phyloP scores from a whole-genome alignment of 495 filamentous ascomycete species.

The Platismatia glauca region DNA sequence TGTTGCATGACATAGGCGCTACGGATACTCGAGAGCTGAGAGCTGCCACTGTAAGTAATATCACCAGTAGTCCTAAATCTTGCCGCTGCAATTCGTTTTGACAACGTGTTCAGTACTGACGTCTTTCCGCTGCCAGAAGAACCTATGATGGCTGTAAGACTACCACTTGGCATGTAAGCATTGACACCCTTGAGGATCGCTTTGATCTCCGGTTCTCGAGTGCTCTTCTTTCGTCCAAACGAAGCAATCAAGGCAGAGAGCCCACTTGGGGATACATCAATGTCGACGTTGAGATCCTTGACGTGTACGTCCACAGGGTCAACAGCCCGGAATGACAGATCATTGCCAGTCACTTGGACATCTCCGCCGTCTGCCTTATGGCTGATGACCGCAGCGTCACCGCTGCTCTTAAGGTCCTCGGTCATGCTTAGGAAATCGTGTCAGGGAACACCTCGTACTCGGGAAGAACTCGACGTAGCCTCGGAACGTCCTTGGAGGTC shows the following conservation, averaged over 20 bases:
- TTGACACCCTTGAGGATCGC: conserved; percentile 46
- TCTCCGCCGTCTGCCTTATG: not conserved
- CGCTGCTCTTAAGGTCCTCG: conserved; percentile 5
- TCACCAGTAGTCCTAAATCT: conserved; percentile 44
- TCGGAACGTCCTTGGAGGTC: not conserved
- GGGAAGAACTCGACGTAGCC: not conserved
- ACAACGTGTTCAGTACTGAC: conserved; percentile 59
- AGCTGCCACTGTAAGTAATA: conserved; percentile 48
- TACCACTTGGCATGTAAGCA: conserved; percentile 49
- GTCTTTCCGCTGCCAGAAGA: conserved; percentile 69
- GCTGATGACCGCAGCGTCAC: not conserved
- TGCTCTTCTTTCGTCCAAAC: conserved; percentile 1
- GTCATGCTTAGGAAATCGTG: not conserved
- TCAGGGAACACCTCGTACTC: not conserved
- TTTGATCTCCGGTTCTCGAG: conserved; percentile 21
- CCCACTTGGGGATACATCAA: conserved; percentile 39
- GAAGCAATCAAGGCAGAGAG: conserved; percentile 2
- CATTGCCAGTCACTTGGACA: conserved; percentile 21
- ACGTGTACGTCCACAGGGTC: conserved; percentile 50
- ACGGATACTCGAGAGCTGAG: conserved; percentile 43
- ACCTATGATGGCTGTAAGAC: conserved; percentile 63
- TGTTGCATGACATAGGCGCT: conserved; percentile 73
- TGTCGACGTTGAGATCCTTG: conserved; percentile 43
- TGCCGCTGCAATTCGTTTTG: conserved; percentile 50
- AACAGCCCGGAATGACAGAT: conserved; percentile 53